Evolutionary conservation across 2,329 filamentous ascomycete genomes (phyloP).

Genomic region (Simplicillium aogashimaense): DNA sequence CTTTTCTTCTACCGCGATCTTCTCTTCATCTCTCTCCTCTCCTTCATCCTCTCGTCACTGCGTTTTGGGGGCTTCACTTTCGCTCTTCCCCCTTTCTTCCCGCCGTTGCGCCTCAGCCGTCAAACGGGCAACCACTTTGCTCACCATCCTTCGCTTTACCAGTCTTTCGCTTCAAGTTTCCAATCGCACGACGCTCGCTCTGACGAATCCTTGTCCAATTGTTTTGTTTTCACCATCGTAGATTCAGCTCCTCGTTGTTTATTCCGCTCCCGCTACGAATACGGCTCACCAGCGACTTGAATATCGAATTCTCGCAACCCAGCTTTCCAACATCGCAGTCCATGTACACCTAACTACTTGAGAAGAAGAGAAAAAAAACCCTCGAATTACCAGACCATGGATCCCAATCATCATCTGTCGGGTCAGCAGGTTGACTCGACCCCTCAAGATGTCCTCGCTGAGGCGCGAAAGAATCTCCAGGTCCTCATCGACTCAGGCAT

Average conservation of each 20-base stretch:
- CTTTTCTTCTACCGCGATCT: not conserved
- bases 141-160: slow-evolving; percentile 1
- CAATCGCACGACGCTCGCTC: not conserved
- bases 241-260: no score
- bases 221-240: no score
- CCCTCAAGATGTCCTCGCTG: slow-evolving; percentile 32
- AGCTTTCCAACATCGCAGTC: no score
- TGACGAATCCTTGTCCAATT: not conserved
- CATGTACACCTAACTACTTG: no score
- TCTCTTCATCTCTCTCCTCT: slow-evolving; percentile 5
- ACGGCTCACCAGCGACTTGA: no score
- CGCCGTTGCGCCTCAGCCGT: slow-evolving; percentile 7
- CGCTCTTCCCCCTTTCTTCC: slow-evolving; percentile 1
- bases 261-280: no score
- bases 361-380: no score
- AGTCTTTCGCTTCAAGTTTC: not conserved
- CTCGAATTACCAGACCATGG: no score
- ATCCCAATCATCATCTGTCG: slow-evolving; percentile 9
- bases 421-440: slow-evolving; percentile 21
- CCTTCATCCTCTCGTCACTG: slow-evolving; percentile 3
- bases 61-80: slow-evolving; percentile 3
- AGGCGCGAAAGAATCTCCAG: slow-evolving; percentile 34
- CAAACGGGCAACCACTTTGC: slow-evolving; percentile 2
- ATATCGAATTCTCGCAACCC: no score
- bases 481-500: slow-evolving; percentile 34